Base-by-base conservation (phyloP, 305 asterid genomes). In the Fraxinus sp. region DNA sequence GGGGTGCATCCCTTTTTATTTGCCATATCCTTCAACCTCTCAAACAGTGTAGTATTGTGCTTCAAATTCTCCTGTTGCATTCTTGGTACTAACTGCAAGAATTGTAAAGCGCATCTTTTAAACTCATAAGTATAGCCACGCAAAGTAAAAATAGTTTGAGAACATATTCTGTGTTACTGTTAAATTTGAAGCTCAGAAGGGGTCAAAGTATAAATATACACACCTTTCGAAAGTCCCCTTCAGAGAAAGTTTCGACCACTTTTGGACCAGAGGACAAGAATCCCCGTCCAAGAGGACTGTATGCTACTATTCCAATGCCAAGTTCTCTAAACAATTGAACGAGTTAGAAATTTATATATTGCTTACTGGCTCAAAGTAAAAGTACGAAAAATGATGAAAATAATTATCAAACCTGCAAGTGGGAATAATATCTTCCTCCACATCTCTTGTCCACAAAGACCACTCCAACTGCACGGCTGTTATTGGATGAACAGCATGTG, bases 61-160 rank as follows among this genome's bases (percentile, higher is more conserved):
- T 91, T 93, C 2, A 92, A 80, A 84, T 93, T 93, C 66, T 91
- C 90, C 71, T 74, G 85, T 79, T 90, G 78, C 86, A 92, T 81
- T 85, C 94, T 86, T 2, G 97, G 97, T 36, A 89, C 82, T 33
- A 68, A 70, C 97, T 91, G 80, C 80, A 81, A 70, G 16, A 32
- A n/a, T n/a, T 0, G 26, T 7, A 3, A 75, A 76, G 62, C 2
- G 24, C n/a, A 26, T 16, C n/a, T n/a, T n/a, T n/a, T n/a, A n/a
- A n/a, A n/a, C n/a, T n/a, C n/a, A n/a, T n/a, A n/a, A n/a, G n/a
- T n/a, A n/a, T n/a, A n/a, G n/a, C n/a, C n/a, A n/a, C n/a, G n/a
- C n/a, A n/a, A n/a, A n/a, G n/a, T n/a, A n/a, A n/a, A n/a, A n/a
- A n/a, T n/a, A n/a, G n/a, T n/a, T n/a, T n/a, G n/a, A n/a, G n/a